These are phyloP conservation scores for Golovinomyces cichoracearum DNA, from an alignment of 2,329 filamentous ascomycete genomes.

Conservation along the genomic window DNA sequence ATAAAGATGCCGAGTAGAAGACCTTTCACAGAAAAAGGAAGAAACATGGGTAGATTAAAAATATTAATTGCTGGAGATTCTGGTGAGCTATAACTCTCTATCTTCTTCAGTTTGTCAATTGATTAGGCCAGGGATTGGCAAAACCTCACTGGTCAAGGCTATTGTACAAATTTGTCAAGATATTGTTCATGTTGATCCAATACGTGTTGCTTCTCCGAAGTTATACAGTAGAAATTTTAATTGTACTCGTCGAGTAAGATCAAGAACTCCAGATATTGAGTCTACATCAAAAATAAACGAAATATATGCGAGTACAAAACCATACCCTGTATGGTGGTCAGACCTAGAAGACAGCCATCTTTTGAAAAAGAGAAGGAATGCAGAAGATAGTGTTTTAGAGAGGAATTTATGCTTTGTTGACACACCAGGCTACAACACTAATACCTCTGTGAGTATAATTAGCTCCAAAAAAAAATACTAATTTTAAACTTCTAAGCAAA, in stretches of 20 bases:
- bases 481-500: slow-evolving; percentile 18
- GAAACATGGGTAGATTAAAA: slow-evolving; percentile 62
- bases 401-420: slow-evolving; percentile 88
- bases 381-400: slow-evolving; percentile 55
- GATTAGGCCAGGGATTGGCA: slow-evolving; percentile 40
- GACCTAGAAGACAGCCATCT: slow-evolving; percentile 42
- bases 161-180: slow-evolving; percentile 71
- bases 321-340: slow-evolving; percentile 76
- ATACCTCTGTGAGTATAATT: slow-evolving; percentile 22
- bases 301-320: slow-evolving; percentile 53
- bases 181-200: slow-evolving; percentile 67
- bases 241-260: slow-evolving; percentile 10
- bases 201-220: slow-evolving; percentile 14
- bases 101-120: slow-evolving; percentile 3
- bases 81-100: slow-evolving; percentile 23
- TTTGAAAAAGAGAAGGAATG: slow-evolving; percentile 38
- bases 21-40: slow-evolving; percentile 73
- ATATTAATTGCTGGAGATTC: slow-evolving; percentile 60
- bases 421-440: slow-evolving; percentile 37
- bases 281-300: slow-evolving; percentile 28
- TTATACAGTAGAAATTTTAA: slow-evolving; percentile 9
- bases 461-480: slow-evolving; percentile 10
- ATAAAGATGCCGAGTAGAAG: slow-evolving; percentile 70
- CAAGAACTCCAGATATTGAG: slow-evolving; percentile 8
- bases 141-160: slow-evolving; percentile 69